Percentiles rank a stretch among this genome's conserved stretches.
phyloP scores from a whole-genome alignment of 163 green algal species.

The Volvox carteri region DNA sequence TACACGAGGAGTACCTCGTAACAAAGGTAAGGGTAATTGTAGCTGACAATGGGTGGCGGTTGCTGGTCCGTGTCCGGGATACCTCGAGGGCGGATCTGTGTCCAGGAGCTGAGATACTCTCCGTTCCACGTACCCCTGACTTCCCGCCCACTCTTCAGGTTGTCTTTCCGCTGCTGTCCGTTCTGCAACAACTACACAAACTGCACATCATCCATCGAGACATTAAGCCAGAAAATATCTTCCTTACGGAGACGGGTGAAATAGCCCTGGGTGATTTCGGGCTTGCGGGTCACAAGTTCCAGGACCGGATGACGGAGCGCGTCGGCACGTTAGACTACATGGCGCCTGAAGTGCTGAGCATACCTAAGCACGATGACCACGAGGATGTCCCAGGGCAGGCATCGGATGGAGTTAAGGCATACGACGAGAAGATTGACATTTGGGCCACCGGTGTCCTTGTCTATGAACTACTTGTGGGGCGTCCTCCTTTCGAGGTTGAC shows the following conservation, averaged over 20 bases:
- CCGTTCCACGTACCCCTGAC: background rate
- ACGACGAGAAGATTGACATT: constrained; percentile 79
- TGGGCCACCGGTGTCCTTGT: constrained; percentile 84
- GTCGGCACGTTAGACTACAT: constrained; percentile 65
- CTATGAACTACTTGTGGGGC: constrained; percentile 83
- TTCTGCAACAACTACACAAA: constrained; percentile 80
- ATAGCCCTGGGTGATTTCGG: constrained; percentile 86
- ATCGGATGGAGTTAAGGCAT: constrained; percentile 44
- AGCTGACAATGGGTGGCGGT: too few relatives aligned
- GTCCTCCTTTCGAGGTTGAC: constrained; percentile 80
- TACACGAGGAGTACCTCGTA: constrained; percentile 77
- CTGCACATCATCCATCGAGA: constrained; percentile 78
- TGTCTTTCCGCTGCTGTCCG: constrained; percentile 48
- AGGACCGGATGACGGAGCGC: constrained; percentile 69
- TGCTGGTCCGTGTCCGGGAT: too few relatives aligned
- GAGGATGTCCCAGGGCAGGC: background rate
- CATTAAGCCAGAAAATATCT: constrained; percentile 84
- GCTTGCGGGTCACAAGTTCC: constrained; percentile 69
- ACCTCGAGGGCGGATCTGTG: too few relatives aligned
- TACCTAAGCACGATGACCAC: constrained; percentile 67
- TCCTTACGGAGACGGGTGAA: constrained; percentile 70
- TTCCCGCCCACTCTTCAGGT: too few relatives aligned
- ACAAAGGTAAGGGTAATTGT: constrained; percentile 57
- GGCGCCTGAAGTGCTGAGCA: constrained; percentile 62
- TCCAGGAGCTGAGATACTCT: too few relatives aligned